Evolutionary conservation across 2,329 filamentous ascomycete genomes (phyloP).

Genomic region (Trichoderma gracile): DNA sequence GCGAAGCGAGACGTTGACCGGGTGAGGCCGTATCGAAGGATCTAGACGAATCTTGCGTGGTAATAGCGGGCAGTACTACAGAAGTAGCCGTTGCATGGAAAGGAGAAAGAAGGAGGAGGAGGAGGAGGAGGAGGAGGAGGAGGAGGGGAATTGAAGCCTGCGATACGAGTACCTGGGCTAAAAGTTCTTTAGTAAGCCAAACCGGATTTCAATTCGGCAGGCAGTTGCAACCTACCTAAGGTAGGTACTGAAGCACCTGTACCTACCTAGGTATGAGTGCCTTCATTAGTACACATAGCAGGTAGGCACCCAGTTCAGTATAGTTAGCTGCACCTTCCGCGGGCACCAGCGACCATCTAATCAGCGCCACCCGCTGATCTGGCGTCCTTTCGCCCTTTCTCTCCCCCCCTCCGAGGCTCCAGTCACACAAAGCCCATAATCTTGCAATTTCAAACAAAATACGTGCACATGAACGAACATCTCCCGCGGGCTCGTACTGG

Average conservation of each 20-base stretch:
- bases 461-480: no score
- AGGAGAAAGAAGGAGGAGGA: not conserved
- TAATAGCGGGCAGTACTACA: no score
- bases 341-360: not conserved
- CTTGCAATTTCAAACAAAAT: not conserved
- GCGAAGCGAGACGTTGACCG: not conserved
- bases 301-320: no score
- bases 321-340: not conserved
- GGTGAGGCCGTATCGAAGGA: not conserved
- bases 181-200: no score
- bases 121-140: not conserved
- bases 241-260: no score
- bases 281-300: no score
- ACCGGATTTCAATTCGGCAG: not conserved
- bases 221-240: no score
- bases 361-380: conserved; percentile 10
- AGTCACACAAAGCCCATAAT: not conserved
- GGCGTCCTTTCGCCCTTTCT: not conserved
- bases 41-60: not conserved
- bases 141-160: not conserved
- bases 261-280: no score
- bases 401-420: not conserved
- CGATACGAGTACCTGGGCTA: no score
- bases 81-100: not conserved
- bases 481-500: no score